phyloP scores from a whole-genome alignment of 345 rosid species.

The Barbarea vulgaris region DNA sequence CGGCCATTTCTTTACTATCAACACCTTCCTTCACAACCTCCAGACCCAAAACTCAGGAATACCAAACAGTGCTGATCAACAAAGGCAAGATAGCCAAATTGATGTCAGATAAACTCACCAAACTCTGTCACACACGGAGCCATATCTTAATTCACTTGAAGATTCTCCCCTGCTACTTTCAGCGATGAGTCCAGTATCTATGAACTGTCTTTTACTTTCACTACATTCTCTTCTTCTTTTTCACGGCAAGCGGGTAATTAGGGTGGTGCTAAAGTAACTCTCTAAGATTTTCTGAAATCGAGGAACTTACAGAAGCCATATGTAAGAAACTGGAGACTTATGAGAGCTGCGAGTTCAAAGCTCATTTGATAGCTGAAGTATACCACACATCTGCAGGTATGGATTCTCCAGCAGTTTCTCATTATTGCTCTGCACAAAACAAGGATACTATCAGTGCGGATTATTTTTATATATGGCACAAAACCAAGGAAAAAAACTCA shows the following conservation, averaged over 20 bases:
- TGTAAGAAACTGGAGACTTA: conserved; percentile 31
- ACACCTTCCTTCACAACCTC: conserved; percentile 29
- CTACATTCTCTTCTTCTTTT: conserved; percentile 17
- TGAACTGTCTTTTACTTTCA: conserved; percentile 18
- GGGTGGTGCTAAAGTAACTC: conserved; percentile 20
- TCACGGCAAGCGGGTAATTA: conserved; percentile 5
- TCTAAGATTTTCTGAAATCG: conserved; percentile 17
- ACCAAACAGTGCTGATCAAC: neutral
- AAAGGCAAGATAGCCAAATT: neutral
- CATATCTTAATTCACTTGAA: conserved; percentile 14
- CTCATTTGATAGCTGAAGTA: conserved; percentile 84
- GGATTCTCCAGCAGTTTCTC: conserved; percentile 96
- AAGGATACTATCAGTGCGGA: neutral
- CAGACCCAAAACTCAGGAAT: conserved; percentile 11
- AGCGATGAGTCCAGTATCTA: conserved; percentile 25
- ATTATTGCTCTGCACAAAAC: conserved; percentile 79
- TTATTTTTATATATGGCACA: conserved; percentile 1
- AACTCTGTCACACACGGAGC: conserved; percentile 23
- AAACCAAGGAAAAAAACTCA: conserved; percentile 6
- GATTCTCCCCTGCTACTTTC: conserved; percentile 25
- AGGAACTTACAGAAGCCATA: conserved; percentile 29
- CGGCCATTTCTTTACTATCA: conserved; percentile 21
- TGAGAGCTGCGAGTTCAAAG: conserved; percentile 41
- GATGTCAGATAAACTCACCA: conserved; percentile 26
- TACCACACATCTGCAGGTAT: conserved; percentile 96